Conservation (phyloP, 2,329 filamentous ascomycete genomes). For the Gyromitra esculenta region DNA sequence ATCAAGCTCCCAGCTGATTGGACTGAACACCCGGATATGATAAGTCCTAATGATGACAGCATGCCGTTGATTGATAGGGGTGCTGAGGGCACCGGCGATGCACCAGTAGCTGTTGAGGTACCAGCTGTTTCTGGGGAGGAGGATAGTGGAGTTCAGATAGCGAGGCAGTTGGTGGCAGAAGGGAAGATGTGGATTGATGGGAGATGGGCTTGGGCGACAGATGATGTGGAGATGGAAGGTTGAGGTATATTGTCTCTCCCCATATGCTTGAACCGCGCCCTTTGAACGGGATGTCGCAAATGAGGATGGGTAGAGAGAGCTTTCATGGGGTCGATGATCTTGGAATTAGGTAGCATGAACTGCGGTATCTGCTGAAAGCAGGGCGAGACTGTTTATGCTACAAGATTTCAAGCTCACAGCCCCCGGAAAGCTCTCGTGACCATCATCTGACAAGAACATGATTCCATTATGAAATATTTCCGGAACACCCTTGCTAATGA, state of each 20-base stretch:
- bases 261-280: background rate
- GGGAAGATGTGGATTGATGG: constrained; percentile 40
- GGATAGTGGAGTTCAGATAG: constrained; percentile 40
- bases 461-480: background rate
- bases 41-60: constrained; percentile 21
- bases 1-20: constrained; percentile 39
- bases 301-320: background rate
- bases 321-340: background rate
- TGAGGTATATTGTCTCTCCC: background rate
- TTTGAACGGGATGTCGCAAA: too few relatives aligned
- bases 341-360: background rate
- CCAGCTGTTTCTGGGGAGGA: constrained; percentile 1
- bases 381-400: background rate
- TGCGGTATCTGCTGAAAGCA: background rate
- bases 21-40: constrained; percentile 24
- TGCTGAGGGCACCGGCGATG: background rate
- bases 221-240: background rate
- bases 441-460: background rate
- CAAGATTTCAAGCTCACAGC: background rate
- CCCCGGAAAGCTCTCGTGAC: background rate
- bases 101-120: background rate
- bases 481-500: background rate
- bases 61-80: constrained; percentile 7
- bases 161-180: constrained; percentile 33
- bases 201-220: constrained; percentile 35